Evolutionary conservation across 768 basidiomycete genomes (phyloP).

Genomic region (Neoboletus magnificus): DNA sequence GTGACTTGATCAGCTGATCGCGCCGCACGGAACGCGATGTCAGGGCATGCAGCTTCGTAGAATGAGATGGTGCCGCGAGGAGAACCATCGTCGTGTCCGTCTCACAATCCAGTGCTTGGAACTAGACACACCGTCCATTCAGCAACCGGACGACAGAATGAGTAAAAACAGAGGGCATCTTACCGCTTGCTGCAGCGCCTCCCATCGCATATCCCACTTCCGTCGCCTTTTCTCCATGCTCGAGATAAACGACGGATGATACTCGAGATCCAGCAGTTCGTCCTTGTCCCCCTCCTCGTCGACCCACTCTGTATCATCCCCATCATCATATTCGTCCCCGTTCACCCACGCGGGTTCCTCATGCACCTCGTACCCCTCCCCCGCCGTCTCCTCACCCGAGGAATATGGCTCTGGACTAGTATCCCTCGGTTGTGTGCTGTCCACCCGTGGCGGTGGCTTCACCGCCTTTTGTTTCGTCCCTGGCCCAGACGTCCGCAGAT

Average conservation of each 20-base stretch:
- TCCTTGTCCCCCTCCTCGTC: conserved; percentile 71
- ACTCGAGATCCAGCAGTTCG: conserved; percentile 72
- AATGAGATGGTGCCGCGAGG: conserved; percentile 71
- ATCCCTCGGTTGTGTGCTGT: conserved; percentile 79
- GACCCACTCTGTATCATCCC: conserved; percentile 60
- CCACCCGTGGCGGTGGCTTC: conserved; percentile 72
- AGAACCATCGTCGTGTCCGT: conserved; percentile 77
- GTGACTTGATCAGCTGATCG: conserved; percentile 45
- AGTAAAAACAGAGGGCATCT: conserved; percentile 14
- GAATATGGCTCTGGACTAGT: conserved; percentile 76
- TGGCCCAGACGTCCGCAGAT: conserved; percentile 28
- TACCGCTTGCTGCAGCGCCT: conserved; percentile 69
- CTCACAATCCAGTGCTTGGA: conserved; percentile 75
- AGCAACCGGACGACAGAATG: not conserved
- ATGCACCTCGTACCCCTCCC: conserved; percentile 48
- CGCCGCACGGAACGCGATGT: conserved; percentile 70
- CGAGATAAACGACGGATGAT: conserved; percentile 66
- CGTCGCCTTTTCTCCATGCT: conserved; percentile 65
- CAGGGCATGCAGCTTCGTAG: conserved; percentile 59
- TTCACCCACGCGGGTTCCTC: conserved; percentile 40
- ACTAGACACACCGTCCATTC: conserved; percentile 39
- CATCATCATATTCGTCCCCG: conserved; percentile 13
- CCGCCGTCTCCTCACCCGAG: conserved; percentile 77
- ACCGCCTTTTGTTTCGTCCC: conserved; percentile 32
- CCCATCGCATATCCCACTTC: conserved; percentile 76